phyloP scores from a whole-genome alignment of 768 basidiomycete genomes.

The Rickenella mellea region DNA sequence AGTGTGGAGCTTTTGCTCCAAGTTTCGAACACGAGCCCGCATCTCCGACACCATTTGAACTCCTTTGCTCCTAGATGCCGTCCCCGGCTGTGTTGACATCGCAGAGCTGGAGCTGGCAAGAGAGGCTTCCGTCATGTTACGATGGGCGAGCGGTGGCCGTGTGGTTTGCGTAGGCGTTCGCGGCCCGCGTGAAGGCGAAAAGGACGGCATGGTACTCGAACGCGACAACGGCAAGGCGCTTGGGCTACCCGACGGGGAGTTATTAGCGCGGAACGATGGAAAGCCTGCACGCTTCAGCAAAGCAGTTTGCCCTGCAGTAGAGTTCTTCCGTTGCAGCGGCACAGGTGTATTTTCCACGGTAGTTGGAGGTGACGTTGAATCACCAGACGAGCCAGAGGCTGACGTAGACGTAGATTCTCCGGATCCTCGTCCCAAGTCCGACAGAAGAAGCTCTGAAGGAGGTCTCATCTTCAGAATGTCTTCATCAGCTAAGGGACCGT shows the following conservation, averaged over 20 bases:
- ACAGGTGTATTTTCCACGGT: constrained; percentile 5
- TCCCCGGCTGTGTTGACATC: constrained; percentile 22
- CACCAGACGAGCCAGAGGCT: constrained; percentile 15
- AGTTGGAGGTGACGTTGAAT: constrained; percentile 5
- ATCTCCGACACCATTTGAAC: constrained; percentile 92
- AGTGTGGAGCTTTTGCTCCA: constrained; percentile 83
- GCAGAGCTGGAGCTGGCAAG: constrained; percentile 21
- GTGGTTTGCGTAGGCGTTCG: constrained; percentile 29
- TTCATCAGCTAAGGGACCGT: constrained; percentile 34
- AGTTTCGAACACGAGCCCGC: constrained; percentile 71
- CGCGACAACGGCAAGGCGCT: constrained; percentile 43
- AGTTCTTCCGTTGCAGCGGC: constrained; percentile 10
- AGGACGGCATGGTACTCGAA: constrained; percentile 47
- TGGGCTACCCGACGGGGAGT: constrained; percentile 28
- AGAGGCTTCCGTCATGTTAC: constrained; percentile 26
- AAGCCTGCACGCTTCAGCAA: constrained; percentile 45
- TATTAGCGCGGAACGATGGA: constrained; percentile 26
- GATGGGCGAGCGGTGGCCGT: constrained; percentile 18
- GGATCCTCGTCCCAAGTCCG: constrained; percentile 41
- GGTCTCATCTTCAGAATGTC: constrained; percentile 49
- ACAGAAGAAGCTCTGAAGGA: constrained; percentile 50
- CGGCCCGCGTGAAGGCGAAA: constrained; percentile 31
- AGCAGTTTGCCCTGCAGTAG: constrained; percentile 31
- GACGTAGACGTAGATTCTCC: constrained; percentile 27
- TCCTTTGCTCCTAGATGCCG: constrained; percentile 63